These are phyloP conservation scores for Ophiostoma ulmi DNA, from an alignment of 2,329 filamentous ascomycete genomes.

Conservation along the genomic window DNA sequence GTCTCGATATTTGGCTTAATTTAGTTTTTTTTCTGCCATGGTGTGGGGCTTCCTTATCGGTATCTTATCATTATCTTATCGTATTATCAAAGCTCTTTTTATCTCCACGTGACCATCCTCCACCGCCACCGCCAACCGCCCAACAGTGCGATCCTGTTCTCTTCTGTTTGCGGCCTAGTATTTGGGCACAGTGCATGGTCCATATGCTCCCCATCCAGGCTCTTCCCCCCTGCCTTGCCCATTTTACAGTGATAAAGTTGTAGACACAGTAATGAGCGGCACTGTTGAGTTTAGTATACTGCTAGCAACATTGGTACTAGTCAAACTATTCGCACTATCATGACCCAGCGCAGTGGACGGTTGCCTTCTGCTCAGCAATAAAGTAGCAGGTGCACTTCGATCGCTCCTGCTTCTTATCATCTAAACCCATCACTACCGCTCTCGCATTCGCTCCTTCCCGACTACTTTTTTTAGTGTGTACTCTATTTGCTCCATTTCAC, in stretches of 20 bases:
- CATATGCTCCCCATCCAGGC: slow-evolving; percentile 2
- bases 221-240: not conserved
- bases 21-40: slow-evolving; percentile 14
- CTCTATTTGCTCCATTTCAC: not conserved
- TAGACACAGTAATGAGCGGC: not conserved
- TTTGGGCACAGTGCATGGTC: not conserved
- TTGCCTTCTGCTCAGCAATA: not conserved
- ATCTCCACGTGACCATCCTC: not conserved
- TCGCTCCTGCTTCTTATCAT: not conserved
- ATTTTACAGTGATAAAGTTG: not conserved
- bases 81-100: not conserved
- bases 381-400: not conserved
- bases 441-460: slow-evolving; percentile 10
- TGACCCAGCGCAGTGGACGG: not conserved
- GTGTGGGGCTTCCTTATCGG: slow-evolving; percentile 13
- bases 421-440: not conserved
- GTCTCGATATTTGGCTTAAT: not conserved
- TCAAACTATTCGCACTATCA: not conserved
- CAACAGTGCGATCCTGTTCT: not conserved
- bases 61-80: not conserved
- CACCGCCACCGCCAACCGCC: not conserved
- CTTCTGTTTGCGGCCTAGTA: not conserved
- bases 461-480: not conserved
- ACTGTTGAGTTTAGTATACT: not conserved
- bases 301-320: not conserved